Percentiles rank a stretch among this genome's conserved stretches.
Conservation (phyloP, 2,329 filamentous ascomycete species). For the Sclerotiophoma versabilis region DNA sequence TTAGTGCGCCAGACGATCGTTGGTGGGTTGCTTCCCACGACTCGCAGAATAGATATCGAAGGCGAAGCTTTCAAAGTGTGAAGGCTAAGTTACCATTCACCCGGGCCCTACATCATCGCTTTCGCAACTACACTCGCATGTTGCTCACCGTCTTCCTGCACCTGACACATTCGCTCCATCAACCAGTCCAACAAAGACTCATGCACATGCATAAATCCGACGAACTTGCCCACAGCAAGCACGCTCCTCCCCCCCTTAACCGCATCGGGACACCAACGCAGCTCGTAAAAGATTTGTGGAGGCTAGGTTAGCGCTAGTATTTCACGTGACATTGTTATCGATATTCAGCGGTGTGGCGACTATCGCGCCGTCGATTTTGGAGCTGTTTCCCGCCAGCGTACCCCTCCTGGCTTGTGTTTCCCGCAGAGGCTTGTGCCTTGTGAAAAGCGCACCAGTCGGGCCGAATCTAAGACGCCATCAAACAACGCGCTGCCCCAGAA, state of each 20-base stretch:
- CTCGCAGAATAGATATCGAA: background rate
- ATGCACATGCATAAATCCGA: constrained; percentile 15
- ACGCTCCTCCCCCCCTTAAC: constrained; percentile 3
- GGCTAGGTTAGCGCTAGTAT: background rate
- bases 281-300: constrained; percentile 5
- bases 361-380: constrained; percentile 10
- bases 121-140: background rate
- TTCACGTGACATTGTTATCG: constrained; percentile 9
- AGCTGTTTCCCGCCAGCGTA: constrained; percentile 14
- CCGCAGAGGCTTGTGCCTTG: constrained; percentile 9
- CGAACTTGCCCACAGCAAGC: background rate
- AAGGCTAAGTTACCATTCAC: constrained; percentile 3
- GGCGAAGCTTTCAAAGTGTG: background rate
- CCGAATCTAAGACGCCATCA: constrained; percentile 3
- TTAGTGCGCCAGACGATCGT: constrained; percentile 10
- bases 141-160: background rate
- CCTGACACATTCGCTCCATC: background rate
- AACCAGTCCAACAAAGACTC: background rate
- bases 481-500: constrained; percentile 9
- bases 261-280: background rate
- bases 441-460: background rate
- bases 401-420: constrained; percentile 5
- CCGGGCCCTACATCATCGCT: background rate
- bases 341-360: constrained; percentile 21
- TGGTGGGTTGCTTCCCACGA: constrained; percentile 2